A percentile compares a stretch with the other conserved stretches of the same genome.
These are phyloP conservation scores for Trichoderma breve DNA, from an alignment of 2,329 filamentous ascomycete species.

Conservation along the genomic window DNA sequence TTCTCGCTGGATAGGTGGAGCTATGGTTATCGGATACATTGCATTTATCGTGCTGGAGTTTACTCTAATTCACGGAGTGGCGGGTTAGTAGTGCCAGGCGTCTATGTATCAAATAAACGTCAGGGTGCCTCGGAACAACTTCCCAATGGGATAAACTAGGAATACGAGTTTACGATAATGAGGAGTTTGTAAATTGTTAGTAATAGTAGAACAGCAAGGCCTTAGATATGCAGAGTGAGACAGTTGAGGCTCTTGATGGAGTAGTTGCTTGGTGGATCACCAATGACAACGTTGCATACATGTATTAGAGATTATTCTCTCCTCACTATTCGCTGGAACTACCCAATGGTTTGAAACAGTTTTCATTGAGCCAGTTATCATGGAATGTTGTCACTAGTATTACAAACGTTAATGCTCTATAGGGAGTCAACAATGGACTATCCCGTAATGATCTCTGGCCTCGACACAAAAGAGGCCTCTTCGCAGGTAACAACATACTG, in stretches of 20 bases:
- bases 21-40: background rate
- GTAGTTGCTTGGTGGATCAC: background rate
- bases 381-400: background rate
- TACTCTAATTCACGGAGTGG: background rate
- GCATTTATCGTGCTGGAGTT: conserved; percentile 23
- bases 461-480: background rate
- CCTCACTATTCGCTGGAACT: background rate
- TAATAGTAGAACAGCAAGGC: background rate
- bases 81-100: background rate
- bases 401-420: background rate
- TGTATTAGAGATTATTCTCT: background rate
- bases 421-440: background rate
- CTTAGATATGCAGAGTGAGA: background rate
- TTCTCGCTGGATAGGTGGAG: background rate
- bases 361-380: background rate
- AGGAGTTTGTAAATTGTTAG: background rate
- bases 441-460: background rate
- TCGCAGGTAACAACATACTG: background rate
- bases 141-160: background rate
- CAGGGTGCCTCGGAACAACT: background rate
- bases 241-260: background rate
- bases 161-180: background rate
- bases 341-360: background rate
- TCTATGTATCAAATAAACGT: background rate
- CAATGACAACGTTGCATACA: background rate